phyloP scores from a whole-genome alignment of 441 rosid species.

The Euphorbia schlechtendalii region DNA sequence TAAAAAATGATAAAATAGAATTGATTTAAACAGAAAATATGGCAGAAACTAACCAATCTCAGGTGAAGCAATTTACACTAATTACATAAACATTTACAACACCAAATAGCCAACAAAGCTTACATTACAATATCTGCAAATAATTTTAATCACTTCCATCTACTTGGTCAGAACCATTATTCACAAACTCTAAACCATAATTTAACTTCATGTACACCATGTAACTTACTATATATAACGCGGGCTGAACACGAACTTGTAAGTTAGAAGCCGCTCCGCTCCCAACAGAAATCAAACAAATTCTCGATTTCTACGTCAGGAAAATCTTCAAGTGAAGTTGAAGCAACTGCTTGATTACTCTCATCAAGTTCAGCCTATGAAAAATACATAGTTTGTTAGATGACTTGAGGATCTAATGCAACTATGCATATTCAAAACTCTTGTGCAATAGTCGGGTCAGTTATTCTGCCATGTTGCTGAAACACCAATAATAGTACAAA shows the following conservation, averaged over 20 bases:
- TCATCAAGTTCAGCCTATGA: constrained; percentile 66
- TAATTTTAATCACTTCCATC: constrained; percentile 13
- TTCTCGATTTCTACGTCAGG: constrained; percentile 48
- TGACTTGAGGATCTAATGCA: not conserved
- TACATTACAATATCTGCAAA: no score
- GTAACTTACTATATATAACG: not conserved
- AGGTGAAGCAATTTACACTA: constrained; percentile 15
- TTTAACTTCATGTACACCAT: no score
- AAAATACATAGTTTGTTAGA: not conserved
- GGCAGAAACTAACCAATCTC: not conserved
- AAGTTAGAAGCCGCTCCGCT: not conserved
- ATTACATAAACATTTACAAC: constrained; percentile 23
- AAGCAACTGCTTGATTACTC: constrained; percentile 29
- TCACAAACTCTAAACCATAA: not conserved
- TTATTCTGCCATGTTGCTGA: not conserved
- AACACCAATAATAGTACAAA: not conserved
- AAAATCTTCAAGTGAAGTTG: constrained; percentile 25
- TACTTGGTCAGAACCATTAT: no score
- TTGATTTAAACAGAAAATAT: not conserved
- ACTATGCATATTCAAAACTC: no score
- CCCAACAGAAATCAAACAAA: constrained; percentile 27
- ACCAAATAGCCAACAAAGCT: not conserved
- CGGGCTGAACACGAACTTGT: constrained; percentile 6
- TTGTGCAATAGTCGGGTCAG: not conserved
- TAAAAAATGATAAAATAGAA: no score